Conservation (phyloP, 345 rosid species). For the Salix viminalis region DNA sequence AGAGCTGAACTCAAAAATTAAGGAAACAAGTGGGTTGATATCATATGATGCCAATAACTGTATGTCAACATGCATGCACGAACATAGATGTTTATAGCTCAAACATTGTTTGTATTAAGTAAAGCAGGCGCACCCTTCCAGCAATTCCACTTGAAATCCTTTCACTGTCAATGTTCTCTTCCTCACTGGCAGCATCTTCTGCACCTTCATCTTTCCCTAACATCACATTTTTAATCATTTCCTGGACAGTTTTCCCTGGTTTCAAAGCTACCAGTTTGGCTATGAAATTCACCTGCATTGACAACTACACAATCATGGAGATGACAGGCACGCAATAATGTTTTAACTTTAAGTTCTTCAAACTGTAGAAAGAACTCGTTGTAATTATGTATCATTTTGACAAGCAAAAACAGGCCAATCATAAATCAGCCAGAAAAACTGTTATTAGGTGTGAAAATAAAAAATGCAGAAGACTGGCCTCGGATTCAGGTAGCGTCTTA, state of each 20-base stretch:
- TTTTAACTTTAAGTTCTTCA: not conserved
- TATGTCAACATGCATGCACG: not conserved
- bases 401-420: not conserved
- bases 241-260: slow-evolving; percentile 72
- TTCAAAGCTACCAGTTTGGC: slow-evolving; percentile 78
- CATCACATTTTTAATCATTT: slow-evolving; percentile 88
- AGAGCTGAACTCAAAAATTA: not conserved
- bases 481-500: slow-evolving; percentile 82
- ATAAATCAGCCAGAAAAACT: not conserved
- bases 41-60: not conserved
- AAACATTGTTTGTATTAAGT: not conserved
- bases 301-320: slow-evolving; percentile 1
- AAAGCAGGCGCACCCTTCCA: slow-evolving; percentile 56
- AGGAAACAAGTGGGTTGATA: slow-evolving; percentile 4
- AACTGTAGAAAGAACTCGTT: not conserved
- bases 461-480: slow-evolving; percentile 38
- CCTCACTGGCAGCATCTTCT: slow-evolving; percentile 42
- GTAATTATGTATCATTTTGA: not conserved
- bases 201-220: slow-evolving; percentile 92
- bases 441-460: not conserved
- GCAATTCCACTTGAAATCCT: slow-evolving; percentile 43
- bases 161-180: slow-evolving; percentile 27
- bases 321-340: not conserved
- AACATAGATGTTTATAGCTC: not conserved
- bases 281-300: slow-evolving; percentile 75